phyloP scores from a whole-genome alignment of 2,329 filamentous ascomycete species.

The Diaporthe velutina region DNA sequence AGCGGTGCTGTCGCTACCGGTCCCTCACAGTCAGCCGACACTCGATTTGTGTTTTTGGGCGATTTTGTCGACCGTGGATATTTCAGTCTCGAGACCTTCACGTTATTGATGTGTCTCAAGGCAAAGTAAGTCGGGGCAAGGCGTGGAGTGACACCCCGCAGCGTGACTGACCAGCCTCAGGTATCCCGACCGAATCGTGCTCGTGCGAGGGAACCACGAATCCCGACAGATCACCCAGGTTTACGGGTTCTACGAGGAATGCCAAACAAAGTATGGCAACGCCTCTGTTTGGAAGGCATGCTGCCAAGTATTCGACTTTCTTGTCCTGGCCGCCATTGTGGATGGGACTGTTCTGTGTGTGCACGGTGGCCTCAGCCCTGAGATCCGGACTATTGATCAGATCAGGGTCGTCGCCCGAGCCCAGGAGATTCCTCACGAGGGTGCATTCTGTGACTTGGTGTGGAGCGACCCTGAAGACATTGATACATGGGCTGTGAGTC shows the following conservation, averaged over 20 bases:
- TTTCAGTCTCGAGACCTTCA: conserved; percentile 98
- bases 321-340: conserved; percentile 96
- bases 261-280: conserved; percentile 97
- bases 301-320: conserved; percentile 98
- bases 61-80: conserved; percentile 98
- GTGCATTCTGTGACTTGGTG: conserved; percentile 96
- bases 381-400: conserved; percentile 97
- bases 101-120: conserved; percentile 95
- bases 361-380: conserved; percentile 89
- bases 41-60: conserved; percentile 74
- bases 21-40: conserved; percentile 63
- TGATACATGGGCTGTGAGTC: conserved; percentile 95
- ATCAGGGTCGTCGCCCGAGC: conserved; percentile 99
- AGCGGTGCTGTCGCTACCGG: conserved; percentile 51
- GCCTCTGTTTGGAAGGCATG: conserved; percentile 99
- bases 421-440: conserved; percentile 97
- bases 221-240: conserved; percentile 98
- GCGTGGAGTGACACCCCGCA: conserved; percentile 28
- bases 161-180: conserved; percentile 58
- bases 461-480: conserved; percentile 99
- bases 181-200: conserved; percentile 94
- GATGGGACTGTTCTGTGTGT: conserved; percentile 99
- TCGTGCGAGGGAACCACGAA: conserved; percentile 98
- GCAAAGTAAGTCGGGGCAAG: conserved; percentile 62
- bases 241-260: conserved; percentile 99